These are phyloP conservation scores for Metschnikowia baotianmanensis DNA, from an alignment of 805 yeast species.

Conservation along the genomic window DNA sequence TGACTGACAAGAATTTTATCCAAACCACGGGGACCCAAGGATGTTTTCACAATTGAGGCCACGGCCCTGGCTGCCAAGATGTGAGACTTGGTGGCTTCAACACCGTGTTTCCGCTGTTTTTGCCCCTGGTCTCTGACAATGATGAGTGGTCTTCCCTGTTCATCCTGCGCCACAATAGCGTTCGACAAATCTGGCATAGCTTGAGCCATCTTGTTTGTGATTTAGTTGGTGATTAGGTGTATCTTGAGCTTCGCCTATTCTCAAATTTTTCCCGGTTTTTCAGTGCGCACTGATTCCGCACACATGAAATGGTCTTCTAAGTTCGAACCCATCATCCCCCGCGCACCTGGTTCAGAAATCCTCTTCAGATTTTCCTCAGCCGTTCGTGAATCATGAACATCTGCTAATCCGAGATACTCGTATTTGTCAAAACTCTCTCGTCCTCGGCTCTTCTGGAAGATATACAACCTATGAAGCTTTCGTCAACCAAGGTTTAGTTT, in stretches of 20 bases:
- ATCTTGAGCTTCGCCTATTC: not conserved
- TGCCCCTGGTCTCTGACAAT: conserved; percentile 82
- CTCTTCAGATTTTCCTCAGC: not conserved
- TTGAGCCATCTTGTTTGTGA: conserved; percentile 19
- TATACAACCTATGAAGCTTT: too few relatives aligned
- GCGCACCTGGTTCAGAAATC: not conserved
- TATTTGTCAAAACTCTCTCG: too few relatives aligned
- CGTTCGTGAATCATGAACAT: too few relatives aligned
- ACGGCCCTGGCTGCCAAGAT: conserved; percentile 94
- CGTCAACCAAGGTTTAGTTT: too few relatives aligned
- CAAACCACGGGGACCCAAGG: conserved; percentile 97
- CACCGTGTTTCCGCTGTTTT: conserved; percentile 65
- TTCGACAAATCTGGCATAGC: conserved; percentile 90
- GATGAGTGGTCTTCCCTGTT: conserved; percentile 97
- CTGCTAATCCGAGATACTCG: too few relatives aligned
- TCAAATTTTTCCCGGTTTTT: conserved; percentile 9
- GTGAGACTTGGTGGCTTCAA: conserved; percentile 65
- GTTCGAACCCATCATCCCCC: too few relatives aligned
- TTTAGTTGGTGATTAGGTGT: conserved; percentile 1
- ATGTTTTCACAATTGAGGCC: conserved; percentile 85
- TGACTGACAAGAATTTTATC: conserved; percentile 94
- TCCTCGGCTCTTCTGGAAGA: too few relatives aligned
- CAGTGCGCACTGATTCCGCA: conserved; percentile 9
- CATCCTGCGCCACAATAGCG: conserved; percentile 98
- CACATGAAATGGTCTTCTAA: too few relatives aligned